Evolutionary conservation across 2,329 filamentous ascomycete species (phyloP).

Genomic region (Keithomyces neogunnii): DNA sequence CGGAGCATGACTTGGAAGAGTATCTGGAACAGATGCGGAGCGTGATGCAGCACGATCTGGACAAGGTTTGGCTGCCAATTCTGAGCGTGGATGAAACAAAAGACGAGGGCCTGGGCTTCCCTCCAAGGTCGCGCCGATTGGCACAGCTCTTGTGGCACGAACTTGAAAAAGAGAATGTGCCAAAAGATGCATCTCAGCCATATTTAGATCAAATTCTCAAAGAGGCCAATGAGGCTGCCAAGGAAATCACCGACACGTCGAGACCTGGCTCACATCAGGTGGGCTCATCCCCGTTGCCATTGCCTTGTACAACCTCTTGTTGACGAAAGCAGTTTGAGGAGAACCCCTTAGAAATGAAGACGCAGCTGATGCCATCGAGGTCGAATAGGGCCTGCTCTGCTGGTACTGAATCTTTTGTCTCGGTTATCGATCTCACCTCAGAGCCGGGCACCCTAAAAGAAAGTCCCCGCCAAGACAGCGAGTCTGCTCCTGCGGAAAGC

Average conservation of each 20-base stretch:
- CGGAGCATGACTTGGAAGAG: constrained; percentile 2
- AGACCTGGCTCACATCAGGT: background rate
- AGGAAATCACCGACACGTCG: background rate
- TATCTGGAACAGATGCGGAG: constrained; percentile 2
- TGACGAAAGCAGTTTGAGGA: constrained; percentile 1
- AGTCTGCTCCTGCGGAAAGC: background rate
- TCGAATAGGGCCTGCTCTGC: background rate
- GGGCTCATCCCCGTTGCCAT: background rate
- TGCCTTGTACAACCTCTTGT: background rate
- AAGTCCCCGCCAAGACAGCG: background rate
- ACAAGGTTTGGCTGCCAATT: constrained; percentile 6
- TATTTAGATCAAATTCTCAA: constrained; percentile 1
- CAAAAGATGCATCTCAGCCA: background rate
- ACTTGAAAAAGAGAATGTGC: constrained; percentile 2
- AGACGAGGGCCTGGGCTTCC: constrained; percentile 6
- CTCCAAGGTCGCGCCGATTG: constrained; percentile 1
- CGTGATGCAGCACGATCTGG: constrained; percentile 5
- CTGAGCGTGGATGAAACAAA: constrained; percentile 2
- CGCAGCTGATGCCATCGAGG: background rate
- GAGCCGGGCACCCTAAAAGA: background rate
- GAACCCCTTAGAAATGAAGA: constrained; percentile 1
- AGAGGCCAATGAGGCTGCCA: background rate
- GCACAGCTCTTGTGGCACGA: constrained; percentile 5
- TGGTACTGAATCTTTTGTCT: background rate
- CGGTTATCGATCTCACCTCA: background rate